A percentile compares a stretch with the other conserved stretches of the same genome.
Conservation (phyloP, 2,329 filamentous ascomycete genomes). For the Hymenotorrendiella dingleyae region DNA sequence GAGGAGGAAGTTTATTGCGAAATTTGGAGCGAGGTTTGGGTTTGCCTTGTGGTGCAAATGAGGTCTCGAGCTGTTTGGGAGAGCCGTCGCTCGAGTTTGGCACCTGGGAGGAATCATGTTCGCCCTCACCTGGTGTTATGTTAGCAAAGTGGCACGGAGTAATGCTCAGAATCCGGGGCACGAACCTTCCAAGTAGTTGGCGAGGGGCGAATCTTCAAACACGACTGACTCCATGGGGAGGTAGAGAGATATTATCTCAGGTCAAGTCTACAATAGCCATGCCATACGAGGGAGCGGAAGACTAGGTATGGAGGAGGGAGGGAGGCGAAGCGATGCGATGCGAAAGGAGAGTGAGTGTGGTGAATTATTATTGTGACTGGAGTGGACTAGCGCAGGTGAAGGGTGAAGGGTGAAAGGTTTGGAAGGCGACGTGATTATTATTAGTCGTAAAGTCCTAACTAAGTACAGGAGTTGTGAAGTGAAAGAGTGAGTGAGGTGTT, state of each 20-base stretch:
- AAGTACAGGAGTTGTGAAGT: too few species aligned
- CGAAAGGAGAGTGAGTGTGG: too few species aligned
- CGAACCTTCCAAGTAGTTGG: conserved; percentile 82
- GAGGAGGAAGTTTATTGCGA: conserved; percentile 41
- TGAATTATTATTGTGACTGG: neutral
- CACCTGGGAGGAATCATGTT: conserved; percentile 33
- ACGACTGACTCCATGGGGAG: conserved; percentile 76
- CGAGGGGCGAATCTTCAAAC: conserved; percentile 80
- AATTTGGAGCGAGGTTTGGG: conserved; percentile 50
- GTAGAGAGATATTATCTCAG: conserved; percentile 13
- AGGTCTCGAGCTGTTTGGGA: conserved; percentile 26
- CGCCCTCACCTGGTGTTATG: conserved; percentile 37
- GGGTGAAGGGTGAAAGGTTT: neutral
- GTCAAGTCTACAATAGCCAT: neutral
- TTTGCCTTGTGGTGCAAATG: conserved; percentile 51
- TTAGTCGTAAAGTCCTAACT: too few species aligned
- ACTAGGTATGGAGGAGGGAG: neutral
- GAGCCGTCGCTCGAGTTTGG: conserved; percentile 17
- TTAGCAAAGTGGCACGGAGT: conserved; percentile 7
- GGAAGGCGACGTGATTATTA: too few species aligned
- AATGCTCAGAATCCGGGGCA: conserved; percentile 18
- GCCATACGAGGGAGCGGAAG: neutral
- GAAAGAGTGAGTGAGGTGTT: too few species aligned
- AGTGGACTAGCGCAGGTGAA: neutral
- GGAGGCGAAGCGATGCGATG: neutral